Conservation (phyloP, 2,329 filamentous ascomycete species). For the Didymellaceae sp. region DNA sequence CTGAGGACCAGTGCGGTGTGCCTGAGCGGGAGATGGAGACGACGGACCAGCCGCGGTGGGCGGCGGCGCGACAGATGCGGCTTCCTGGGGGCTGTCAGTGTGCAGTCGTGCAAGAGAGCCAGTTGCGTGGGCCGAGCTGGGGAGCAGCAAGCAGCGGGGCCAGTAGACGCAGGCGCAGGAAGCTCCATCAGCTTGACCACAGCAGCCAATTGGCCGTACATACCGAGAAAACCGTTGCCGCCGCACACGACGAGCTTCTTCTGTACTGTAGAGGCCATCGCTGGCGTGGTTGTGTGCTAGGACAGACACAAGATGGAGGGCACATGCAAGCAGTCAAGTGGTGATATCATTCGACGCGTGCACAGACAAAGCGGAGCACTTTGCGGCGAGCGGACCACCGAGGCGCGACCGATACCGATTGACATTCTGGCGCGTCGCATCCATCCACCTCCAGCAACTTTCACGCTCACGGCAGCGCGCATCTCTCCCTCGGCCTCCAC, state of each 20-base stretch:
- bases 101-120: no score
- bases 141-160: background rate
- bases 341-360: conserved; percentile 44
- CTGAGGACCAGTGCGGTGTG: conserved; percentile 80
- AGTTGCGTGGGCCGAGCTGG: no score
- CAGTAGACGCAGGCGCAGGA: no score
- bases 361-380: background rate
- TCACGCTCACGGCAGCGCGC: no score
- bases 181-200: background rate
- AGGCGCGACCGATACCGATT: no score
- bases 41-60: conserved; percentile 86
- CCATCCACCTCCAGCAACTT: no score
- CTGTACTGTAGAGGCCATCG: conserved; percentile 62
- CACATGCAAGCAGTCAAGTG: conserved; percentile 27
- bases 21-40: conserved; percentile 95
- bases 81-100: conserved; percentile 57
- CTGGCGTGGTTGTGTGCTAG: conserved; percentile 13
- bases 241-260: conserved; percentile 91
- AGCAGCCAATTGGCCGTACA: conserved; percentile 7
- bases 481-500: no score
- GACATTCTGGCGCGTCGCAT: no score
- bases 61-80: conserved; percentile 89
- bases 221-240: conserved; percentile 88
- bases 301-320: background rate
- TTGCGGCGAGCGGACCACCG: background rate